Evolutionary conservation across 345 rosid genomes (phyloP).

Genomic region (Syzygium grande): DNA sequence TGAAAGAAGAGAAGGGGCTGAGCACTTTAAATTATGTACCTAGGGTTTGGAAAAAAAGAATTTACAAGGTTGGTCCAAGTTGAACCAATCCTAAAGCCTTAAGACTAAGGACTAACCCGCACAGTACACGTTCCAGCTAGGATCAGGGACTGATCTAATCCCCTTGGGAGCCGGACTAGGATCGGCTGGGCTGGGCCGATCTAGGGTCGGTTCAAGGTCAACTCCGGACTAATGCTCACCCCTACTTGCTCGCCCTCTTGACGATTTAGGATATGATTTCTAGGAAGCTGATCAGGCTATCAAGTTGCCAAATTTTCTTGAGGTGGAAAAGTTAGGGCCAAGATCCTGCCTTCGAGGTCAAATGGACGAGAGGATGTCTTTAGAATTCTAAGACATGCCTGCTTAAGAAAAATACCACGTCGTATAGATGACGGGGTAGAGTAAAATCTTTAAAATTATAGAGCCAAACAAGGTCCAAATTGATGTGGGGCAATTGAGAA

Average conservation of each 20-base stretch:
- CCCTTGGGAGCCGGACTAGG: too few species aligned
- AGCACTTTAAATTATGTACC: too few species aligned
- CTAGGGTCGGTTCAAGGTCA: too few species aligned
- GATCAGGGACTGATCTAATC: too few species aligned
- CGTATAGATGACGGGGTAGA: not conserved
- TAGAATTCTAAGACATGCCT: not conserved
- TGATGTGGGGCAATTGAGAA: not conserved
- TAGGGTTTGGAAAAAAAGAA: too few species aligned
- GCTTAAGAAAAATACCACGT: rapidly evolving
- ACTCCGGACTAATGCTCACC: too few species aligned
- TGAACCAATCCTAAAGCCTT: too few species aligned
- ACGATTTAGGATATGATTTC: not conserved
- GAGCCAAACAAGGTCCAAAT: not conserved
- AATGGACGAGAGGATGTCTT: not conserved
- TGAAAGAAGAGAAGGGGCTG: too few species aligned
- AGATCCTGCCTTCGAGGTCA: not conserved
- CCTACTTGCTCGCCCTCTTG: not conserved
- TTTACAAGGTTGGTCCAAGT: too few species aligned
- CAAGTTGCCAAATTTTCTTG: not conserved
- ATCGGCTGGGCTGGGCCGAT: too few species aligned
- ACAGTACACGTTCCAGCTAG: too few species aligned
- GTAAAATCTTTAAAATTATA: not conserved
- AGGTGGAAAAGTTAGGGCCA: not conserved
- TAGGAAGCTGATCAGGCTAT: not conserved
- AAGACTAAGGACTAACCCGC: too few species aligned